phyloP scores from a whole-genome alignment of 768 basidiomycete genomes.

The Boletus tylopilopsis region DNA sequence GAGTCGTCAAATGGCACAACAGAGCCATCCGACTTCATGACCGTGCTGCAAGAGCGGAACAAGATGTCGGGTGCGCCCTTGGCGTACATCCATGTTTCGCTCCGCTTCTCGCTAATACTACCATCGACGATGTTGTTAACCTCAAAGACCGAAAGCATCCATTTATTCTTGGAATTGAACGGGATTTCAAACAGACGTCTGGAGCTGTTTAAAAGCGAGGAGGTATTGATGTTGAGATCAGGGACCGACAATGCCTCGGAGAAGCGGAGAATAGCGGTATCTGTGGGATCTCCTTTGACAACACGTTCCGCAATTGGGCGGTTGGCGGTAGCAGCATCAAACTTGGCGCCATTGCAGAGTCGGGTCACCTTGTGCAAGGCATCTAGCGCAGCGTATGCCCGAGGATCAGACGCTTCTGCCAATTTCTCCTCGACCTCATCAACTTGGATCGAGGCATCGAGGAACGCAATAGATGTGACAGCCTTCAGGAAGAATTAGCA shows the following conservation, averaged over 20 bases:
- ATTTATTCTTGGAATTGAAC: constrained; percentile 54
- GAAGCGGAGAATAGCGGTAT: constrained; percentile 52
- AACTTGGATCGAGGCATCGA: constrained; percentile 24
- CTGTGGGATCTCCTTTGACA: constrained; percentile 48
- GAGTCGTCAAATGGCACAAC: constrained; percentile 28
- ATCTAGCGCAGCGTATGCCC: constrained; percentile 24
- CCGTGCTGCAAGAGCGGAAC: constrained; percentile 36
- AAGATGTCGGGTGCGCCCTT: constrained; percentile 63
- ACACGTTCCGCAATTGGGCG: constrained; percentile 31
- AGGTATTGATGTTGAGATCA: constrained; percentile 16
- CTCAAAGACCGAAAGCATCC: constrained; percentile 47
- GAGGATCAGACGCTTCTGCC: constrained; percentile 5
- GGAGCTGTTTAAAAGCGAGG: constrained; percentile 21
- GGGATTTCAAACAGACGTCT: constrained; percentile 36
- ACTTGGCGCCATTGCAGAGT: constrained; percentile 58
- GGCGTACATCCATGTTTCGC: constrained; percentile 37
- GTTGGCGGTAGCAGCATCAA: constrained; percentile 32
- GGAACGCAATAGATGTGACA: constrained; percentile 39
- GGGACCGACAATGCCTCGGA: constrained; percentile 32
- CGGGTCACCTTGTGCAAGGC: constrained; percentile 39
- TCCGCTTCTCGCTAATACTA: constrained; percentile 4
- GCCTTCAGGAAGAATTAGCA: constrained; percentile 24
- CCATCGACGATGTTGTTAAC: constrained; percentile 16
- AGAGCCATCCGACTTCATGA: constrained; percentile 32
- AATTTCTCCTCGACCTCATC: constrained; percentile 19